phyloP scores from a whole-genome alignment of 441 rosid species.

The Adansonia grandidieri region DNA sequence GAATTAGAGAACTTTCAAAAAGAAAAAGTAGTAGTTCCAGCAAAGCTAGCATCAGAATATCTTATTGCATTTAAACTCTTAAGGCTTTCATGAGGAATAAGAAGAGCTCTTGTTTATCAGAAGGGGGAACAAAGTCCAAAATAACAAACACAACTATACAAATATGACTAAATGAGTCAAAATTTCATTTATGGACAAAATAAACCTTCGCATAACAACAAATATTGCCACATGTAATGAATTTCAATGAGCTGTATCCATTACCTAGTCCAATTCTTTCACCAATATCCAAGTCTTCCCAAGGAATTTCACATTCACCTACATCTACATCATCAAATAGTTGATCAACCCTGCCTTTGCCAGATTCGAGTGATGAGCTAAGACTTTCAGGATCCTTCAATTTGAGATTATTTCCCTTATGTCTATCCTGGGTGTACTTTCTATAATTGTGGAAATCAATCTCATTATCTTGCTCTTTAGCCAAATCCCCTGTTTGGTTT shows the following conservation, averaged over 20 bases:
- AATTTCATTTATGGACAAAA: slow-evolving; percentile 7
- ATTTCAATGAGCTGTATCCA: slow-evolving; percentile 30
- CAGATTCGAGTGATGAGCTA: slow-evolving; percentile 65
- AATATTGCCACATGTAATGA: slow-evolving; percentile 8
- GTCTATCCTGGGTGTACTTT: slow-evolving; percentile 60
- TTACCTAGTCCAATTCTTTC: slow-evolving; percentile 99
- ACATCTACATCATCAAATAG: slow-evolving; percentile 91
- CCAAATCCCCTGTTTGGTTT: slow-evolving; percentile 33
- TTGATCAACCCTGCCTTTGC: slow-evolving; percentile 55
- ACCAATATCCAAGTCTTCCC: slow-evolving; percentile 94
- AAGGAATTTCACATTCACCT: slow-evolving; percentile 93
- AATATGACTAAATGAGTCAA: slow-evolving; percentile 2
- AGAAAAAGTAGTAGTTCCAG: not conserved
- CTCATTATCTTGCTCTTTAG: slow-evolving; percentile 51
- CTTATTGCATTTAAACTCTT: not conserved
- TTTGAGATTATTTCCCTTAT: slow-evolving; percentile 54
- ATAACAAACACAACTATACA: slow-evolving; percentile 10
- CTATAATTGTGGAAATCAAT: slow-evolving; percentile 49
- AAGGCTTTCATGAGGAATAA: not conserved
- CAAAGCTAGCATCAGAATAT: slow-evolving; percentile 3
- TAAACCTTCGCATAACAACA: slow-evolving; percentile 13
- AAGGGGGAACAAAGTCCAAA: not conserved
- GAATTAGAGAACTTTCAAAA: slow-evolving; percentile 20
- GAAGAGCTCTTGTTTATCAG: not conserved
- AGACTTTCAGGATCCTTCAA: slow-evolving; percentile 70